Base-by-base conservation (phyloP, 768 basidiomycete genomes). In the Mycena vitilis region DNA sequence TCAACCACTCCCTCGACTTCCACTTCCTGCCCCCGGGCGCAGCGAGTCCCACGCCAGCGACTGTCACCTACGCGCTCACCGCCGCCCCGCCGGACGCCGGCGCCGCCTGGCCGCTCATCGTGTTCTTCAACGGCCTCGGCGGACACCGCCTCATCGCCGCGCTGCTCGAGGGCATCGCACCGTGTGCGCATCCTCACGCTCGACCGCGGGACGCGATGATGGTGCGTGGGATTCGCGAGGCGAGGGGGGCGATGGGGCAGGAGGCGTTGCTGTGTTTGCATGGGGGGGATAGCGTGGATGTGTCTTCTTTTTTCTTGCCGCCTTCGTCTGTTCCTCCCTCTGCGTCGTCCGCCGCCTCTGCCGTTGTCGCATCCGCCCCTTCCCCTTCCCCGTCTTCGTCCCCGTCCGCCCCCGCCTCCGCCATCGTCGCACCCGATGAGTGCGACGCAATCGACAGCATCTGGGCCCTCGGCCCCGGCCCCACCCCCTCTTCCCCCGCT, bases 61-160 rank as follows among this genome's bases (percentile, higher is more conserved):
- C 59, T 5, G 66, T 65, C 47, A 51, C 54, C 0, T 71, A 71
- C 34, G 66, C 66, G 0, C 47, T 65, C 40, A 68, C 61, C 34
- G 34, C 55, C 25, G 62, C 52, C 11, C 64, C 56, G 1, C 53
- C 61, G 45, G 63, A 47, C 45, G 48, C 15, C 37, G 12, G n/a
- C n/a, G 52, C 22, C 68, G n/a, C n/a, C n/a, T n/a, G 66, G 70
- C 70, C 70, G 30, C 48, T 71, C 48, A 54, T 71, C 55, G 30
- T 71, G 52, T 65, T 71, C 63, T 68, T 71, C 70, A 68, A 71
- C 38, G 70, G 70, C 23, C 66, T 71, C 23, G 70, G 70, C 22
- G 66, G 70, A 0, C 70, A 71, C 60, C 66, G 70, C 42, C 63
- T 71, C 44, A 59, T 71, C 55, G 58, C 63, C 7, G 60, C 70